Evolutionary conservation across 176 grass and related monocot genomes (phyloP).

Genomic region (Otatea glauca): DNA sequence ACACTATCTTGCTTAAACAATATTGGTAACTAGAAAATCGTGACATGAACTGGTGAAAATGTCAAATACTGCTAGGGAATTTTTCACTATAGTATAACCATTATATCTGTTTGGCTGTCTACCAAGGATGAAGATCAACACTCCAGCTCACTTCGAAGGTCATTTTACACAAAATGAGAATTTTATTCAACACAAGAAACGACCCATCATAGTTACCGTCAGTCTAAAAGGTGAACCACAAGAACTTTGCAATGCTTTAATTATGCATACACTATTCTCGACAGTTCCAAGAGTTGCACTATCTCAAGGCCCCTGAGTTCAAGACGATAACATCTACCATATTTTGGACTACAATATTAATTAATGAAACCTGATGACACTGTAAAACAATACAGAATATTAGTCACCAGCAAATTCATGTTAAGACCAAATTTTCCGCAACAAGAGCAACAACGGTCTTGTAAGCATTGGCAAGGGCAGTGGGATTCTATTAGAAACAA

Average conservation of each 20-base stretch:
- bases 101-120: slow-evolving; percentile 4
- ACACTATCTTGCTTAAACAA: not conserved
- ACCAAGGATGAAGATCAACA: not conserved
- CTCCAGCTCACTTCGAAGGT: not conserved
- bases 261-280: not conserved
- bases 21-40: slow-evolving; percentile 4
- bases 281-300: not conserved
- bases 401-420: slow-evolving; percentile 9
- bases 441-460: not conserved
- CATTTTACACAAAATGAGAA: slow-evolving; percentile 32
- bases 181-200: slow-evolving; percentile 22
- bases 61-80: not conserved
- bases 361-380: not conserved
- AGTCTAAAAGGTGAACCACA: slow-evolving; percentile 12
- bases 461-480: slow-evolving; percentile 5
- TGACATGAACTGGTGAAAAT: slow-evolving; percentile 2
- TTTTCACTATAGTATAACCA: slow-evolving; percentile 18
- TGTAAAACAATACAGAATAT: not conserved
- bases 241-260: slow-evolving; percentile 3
- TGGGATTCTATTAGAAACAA: not conserved
- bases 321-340: not conserved
- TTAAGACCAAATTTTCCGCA: not conserved
- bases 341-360: not conserved
- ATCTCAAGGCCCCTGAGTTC: slow-evolving; percentile 7
- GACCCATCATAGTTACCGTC: slow-evolving; percentile 12